A percentile compares a stretch with the other conserved stretches of the same genome.
Conservation (phyloP, 495 filamentous ascomycete species). For the Extremus antarcticus region DNA sequence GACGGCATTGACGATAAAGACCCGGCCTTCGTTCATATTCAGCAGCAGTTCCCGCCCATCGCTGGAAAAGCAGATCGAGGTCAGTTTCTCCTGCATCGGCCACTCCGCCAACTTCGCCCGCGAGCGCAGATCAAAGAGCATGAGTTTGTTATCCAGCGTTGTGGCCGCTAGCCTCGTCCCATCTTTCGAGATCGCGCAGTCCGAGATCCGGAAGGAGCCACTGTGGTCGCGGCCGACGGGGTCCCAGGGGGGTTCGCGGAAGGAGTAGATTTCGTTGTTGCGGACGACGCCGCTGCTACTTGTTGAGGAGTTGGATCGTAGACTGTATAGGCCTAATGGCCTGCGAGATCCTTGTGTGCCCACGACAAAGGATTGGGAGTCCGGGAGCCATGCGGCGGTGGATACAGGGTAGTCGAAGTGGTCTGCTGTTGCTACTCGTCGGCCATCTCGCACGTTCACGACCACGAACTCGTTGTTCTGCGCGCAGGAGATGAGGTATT, state of each 20-base stretch:
- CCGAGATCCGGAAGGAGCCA: slow-evolving; percentile 66
- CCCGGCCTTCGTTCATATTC: slow-evolving; percentile 62
- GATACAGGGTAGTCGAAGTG: slow-evolving; percentile 72
- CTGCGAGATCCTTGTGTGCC: slow-evolving; percentile 32
- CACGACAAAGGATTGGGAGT: slow-evolving; percentile 68
- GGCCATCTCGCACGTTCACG: slow-evolving; percentile 34
- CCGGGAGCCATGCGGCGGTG: slow-evolving; percentile 72
- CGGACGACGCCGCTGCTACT: background rate
- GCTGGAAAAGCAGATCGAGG: slow-evolving; percentile 66
- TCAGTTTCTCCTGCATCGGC: slow-evolving; percentile 52
- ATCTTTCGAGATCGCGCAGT: slow-evolving; percentile 70
- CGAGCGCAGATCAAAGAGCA: slow-evolving; percentile 71
- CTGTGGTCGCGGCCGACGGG: background rate
- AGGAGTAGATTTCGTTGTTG: slow-evolving; percentile 16
- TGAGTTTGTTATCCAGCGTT: slow-evolving; percentile 54
- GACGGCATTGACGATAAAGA: slow-evolving; percentile 65
- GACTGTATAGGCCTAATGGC: slow-evolving; percentile 32
- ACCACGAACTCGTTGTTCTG: slow-evolving; percentile 42
- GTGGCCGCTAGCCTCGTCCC: slow-evolving; percentile 68
- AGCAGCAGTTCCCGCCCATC: slow-evolving; percentile 75
- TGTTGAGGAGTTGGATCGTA: slow-evolving; percentile 28
- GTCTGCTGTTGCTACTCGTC: slow-evolving; percentile 49
- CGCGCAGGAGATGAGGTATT: slow-evolving; percentile 70
- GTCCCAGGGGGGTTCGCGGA: slow-evolving; percentile 17
- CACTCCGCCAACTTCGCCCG: slow-evolving; percentile 65